These are phyloP conservation scores for Coemansia sp. DNA, from an alignment of 192 early-diverging fungal species.

Conservation along the genomic window DNA sequence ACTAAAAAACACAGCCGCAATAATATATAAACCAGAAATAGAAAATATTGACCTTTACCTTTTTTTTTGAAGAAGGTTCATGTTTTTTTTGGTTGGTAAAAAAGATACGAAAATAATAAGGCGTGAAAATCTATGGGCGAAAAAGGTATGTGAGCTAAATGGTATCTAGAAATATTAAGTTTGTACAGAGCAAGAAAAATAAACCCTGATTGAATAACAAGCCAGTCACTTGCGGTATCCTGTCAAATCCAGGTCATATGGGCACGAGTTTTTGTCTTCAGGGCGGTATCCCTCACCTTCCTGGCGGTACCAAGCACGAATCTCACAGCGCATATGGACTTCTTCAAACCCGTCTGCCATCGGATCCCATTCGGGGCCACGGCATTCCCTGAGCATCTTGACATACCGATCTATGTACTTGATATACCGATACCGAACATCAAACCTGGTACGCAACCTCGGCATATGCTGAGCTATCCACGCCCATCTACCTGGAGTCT, in stretches of 20 bases:
- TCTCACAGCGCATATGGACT: conserved; percentile 48
- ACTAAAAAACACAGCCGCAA: too few relatives aligned
- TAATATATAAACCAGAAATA: too few relatives aligned
- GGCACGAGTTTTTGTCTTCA: conserved; percentile 23
- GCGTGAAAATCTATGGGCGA: background rate
- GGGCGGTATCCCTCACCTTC: conserved; percentile 27
- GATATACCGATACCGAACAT: background rate
- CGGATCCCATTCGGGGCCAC: conserved; percentile 36
- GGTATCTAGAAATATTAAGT: background rate
- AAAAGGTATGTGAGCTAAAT: too few relatives aligned
- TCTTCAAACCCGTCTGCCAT: conserved; percentile 32
- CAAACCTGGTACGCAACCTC: background rate
- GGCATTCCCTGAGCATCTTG: conserved; percentile 24
- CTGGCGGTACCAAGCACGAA: conserved; percentile 26
- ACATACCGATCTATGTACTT: conserved; percentile 19
- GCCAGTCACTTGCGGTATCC: background rate
- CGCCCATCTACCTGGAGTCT: conserved; percentile 9
- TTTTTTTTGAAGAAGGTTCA: too few relatives aligned
- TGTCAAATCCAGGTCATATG: conserved; percentile 31
- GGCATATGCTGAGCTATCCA: conserved; percentile 19
- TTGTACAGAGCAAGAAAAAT: background rate
- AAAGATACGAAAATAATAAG: background rate
- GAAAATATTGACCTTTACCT: too few relatives aligned
- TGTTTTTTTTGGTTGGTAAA: background rate
- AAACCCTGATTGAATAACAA: background rate